These are phyloP conservation scores for Sphagnum tenellum DNA, from an alignment of 225 moss, liverwort and hornwort genomes.

Conservation along the genomic window DNA sequence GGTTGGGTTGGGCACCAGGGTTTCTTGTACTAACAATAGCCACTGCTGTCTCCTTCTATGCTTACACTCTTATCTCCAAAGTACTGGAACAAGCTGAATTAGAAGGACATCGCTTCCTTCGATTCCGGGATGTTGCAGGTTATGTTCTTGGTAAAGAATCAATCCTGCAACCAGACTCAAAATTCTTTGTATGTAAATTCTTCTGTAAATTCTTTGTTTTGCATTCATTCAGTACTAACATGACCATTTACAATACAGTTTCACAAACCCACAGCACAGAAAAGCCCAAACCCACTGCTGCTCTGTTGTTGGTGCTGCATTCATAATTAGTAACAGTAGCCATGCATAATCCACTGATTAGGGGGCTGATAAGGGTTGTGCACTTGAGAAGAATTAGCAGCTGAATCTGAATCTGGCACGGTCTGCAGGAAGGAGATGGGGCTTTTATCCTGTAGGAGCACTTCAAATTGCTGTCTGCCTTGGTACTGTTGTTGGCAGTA, in stretches of 20 bases:
- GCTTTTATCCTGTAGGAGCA: slow-evolving; percentile 35
- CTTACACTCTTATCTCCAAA: slow-evolving; percentile 36
- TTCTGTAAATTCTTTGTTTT: no score
- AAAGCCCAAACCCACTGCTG: no score
- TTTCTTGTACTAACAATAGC: slow-evolving; percentile 22
- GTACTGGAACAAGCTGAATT: slow-evolving; percentile 36
- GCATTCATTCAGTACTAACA: no score
- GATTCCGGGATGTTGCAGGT: slow-evolving; percentile 43
- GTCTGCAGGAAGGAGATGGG: slow-evolving; percentile 41
- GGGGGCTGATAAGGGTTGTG: no score
- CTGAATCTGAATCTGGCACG: slow-evolving; percentile 1
- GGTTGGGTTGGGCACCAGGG: slow-evolving; percentile 38
- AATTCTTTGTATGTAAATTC: no score
- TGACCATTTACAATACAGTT: no score
- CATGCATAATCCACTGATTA: no score
- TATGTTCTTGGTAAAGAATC: slow-evolving; percentile 27
- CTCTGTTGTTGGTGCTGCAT: no score
- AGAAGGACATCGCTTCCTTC: slow-evolving; percentile 40
- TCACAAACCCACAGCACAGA: no score
- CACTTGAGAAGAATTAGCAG: not conserved
- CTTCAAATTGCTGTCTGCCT: slow-evolving; percentile 43
- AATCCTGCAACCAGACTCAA: no score
- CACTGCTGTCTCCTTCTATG: slow-evolving; percentile 43
- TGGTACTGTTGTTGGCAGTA: slow-evolving; percentile 36
- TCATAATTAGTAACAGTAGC: no score